Evolutionary conservation across 1,284 basidiomycete species (phyloP).

Genomic region (Leccinum holopus): DNA sequence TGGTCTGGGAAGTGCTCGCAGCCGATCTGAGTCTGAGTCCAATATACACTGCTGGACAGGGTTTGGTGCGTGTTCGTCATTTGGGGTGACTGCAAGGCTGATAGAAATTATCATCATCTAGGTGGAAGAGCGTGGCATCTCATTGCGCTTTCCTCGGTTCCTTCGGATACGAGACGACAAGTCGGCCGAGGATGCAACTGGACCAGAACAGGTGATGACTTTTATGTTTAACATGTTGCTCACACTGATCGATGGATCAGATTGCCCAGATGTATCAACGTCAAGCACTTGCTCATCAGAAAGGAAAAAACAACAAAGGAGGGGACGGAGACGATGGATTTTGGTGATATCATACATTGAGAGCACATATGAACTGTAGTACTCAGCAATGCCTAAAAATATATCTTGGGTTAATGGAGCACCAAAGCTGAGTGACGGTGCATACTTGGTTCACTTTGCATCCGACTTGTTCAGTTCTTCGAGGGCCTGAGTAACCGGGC

Average conservation of each 20-base stretch:
- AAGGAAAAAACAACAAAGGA: constrained; percentile 68
- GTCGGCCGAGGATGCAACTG: constrained; percentile 85
- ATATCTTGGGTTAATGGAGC: constrained; percentile 1
- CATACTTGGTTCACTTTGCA: constrained; percentile 23
- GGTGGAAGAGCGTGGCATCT: constrained; percentile 89
- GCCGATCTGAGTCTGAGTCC: constrained; percentile 97
- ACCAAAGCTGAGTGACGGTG: neutral
- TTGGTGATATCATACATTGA: constrained; percentile 58
- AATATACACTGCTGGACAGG: constrained; percentile 96
- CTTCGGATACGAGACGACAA: constrained; percentile 94
- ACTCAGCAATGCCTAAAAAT: constrained; percentile 11
- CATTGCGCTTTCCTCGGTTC: constrained; percentile 94
- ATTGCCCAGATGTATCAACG: constrained; percentile 95
- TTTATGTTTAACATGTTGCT: neutral
- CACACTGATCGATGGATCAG: constrained; percentile 42
- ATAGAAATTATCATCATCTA: constrained; percentile 32
- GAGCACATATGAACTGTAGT: constrained; percentile 14
- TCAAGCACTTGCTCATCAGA: constrained; percentile 78
- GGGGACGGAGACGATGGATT: constrained; percentile 81
- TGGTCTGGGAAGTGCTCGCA: constrained; percentile 98
- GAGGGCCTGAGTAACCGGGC: constrained; percentile 52
- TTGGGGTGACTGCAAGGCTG: neutral
- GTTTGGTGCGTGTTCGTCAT: constrained; percentile 63
- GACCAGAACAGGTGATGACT: constrained; percentile 77
- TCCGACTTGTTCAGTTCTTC: constrained; percentile 44